A percentile compares a stretch with the other conserved stretches of the same genome.
Evolutionary conservation across 805 yeast genomes (phyloP).

Genomic region (Maudiozyma serrabonitensis): DNA sequence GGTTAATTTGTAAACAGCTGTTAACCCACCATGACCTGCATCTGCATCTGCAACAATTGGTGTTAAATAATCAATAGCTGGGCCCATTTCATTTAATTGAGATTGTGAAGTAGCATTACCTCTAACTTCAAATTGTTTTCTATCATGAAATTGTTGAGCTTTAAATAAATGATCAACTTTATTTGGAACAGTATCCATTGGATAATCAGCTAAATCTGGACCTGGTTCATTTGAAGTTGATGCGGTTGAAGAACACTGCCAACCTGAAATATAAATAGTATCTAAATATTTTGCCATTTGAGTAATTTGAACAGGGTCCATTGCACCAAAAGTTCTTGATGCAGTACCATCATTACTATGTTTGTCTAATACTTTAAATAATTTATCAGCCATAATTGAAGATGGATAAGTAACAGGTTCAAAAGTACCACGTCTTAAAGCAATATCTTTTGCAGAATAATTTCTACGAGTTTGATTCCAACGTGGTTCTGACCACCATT

Average conservation of each 20-base stretch:
- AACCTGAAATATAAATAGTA: constrained; percentile 88
- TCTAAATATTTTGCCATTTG: constrained; percentile 96
- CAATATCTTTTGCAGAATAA: constrained; percentile 83
- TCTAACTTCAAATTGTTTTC: constrained; percentile 88
- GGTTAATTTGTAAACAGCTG: constrained; percentile 91
- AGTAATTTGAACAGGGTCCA: constrained; percentile 90
- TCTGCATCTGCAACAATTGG: constrained; percentile 97
- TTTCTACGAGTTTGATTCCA: constrained; percentile 83
- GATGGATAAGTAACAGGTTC: constrained; percentile 64
- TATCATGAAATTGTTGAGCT: constrained; percentile 94
- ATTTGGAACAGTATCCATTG: constrained; percentile 97
- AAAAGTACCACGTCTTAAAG: constrained; percentile 74
- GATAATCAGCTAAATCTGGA: constrained; percentile 97
- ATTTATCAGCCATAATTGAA: constrained; percentile 69
- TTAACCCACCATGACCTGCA: constrained; percentile 98
- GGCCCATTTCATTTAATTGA: constrained; percentile 58
- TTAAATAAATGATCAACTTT: constrained; percentile 95
- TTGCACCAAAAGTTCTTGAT: constrained; percentile 88
- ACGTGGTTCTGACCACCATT: constrained; percentile 93
- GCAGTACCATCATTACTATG: constrained; percentile 57
- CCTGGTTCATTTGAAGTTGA: constrained; percentile 96
- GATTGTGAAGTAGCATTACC: constrained; percentile 42
- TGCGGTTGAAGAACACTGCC: constrained; percentile 98
- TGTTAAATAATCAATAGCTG: constrained; percentile 77
- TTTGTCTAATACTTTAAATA: constrained; percentile 56